Percentiles rank a stretch among this genome's conserved stretches.
phyloP scores from a whole-genome alignment of 371 early-diverging fungal species.

The Lichtheimia ornata region DNA sequence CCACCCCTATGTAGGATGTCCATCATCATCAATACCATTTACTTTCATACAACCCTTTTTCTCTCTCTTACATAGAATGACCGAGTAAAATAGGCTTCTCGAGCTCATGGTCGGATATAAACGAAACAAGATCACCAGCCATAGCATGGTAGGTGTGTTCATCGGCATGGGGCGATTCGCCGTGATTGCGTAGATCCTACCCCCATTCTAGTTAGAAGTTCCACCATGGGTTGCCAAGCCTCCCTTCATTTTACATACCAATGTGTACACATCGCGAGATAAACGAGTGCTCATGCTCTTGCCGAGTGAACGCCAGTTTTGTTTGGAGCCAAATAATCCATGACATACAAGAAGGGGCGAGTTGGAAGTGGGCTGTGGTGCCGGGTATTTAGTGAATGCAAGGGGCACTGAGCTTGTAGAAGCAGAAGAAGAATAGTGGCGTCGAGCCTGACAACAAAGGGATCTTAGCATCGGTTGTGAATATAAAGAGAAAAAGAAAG shows the following conservation, averaged over 20 bases:
- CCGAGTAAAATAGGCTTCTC: constrained; percentile 71
- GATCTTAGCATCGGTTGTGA: no score
- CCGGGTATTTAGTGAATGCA: constrained; percentile 11
- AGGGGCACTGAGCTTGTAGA: constrained; percentile 3
- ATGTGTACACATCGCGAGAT: constrained; percentile 61
- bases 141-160: constrained; percentile 78
- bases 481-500: neutral
- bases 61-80: constrained; percentile 79
- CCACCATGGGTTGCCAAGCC: no score
- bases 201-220: neutral
- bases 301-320: constrained; percentile 90
- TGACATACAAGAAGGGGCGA: constrained; percentile 56
- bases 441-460: no score
- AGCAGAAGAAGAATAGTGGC: no score
- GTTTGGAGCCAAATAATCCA: constrained; percentile 94
- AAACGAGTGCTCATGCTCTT: constrained; percentile 68
- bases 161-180: constrained; percentile 78
- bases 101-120: constrained; percentile 59
- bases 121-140: constrained; percentile 74
- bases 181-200: constrained; percentile 93
- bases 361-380: neutral
- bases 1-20: constrained; percentile 77
- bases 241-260: constrained; percentile 38
- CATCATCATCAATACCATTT: neutral
- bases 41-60: neutral